These are phyloP conservation scores for Verticillium isaacii DNA, from an alignment of 2,329 filamentous ascomycete species.

Conservation along the genomic window DNA sequence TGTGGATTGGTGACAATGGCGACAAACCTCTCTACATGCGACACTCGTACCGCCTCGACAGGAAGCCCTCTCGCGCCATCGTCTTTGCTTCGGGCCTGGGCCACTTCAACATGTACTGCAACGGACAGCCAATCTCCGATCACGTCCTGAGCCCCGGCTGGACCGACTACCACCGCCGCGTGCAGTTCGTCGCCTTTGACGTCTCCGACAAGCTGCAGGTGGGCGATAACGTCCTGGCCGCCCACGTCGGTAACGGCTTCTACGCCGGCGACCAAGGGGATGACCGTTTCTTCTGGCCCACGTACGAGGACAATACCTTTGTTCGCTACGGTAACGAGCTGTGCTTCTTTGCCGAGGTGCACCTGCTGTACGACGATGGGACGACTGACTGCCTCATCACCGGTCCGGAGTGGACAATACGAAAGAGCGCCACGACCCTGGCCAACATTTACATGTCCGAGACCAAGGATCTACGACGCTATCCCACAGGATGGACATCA, in stretches of 20 bases:
- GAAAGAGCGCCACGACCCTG: constrained; percentile 31
- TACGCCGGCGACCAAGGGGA: constrained; percentile 35
- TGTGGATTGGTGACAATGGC: constrained; percentile 32
- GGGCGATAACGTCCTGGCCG: constrained; percentile 31
- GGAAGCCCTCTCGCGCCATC: constrained; percentile 25
- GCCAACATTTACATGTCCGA: constrained; percentile 36
- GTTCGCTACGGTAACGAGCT: constrained; percentile 31
- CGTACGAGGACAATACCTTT: constrained; percentile 35
- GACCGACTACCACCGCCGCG: constrained; percentile 33
- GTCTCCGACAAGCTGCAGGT: constrained; percentile 25
- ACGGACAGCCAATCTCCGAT: constrained; percentile 25
- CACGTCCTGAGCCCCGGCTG: constrained; percentile 33
- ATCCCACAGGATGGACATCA: constrained; percentile 28
- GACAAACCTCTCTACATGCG: constrained; percentile 35
- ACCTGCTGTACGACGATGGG: constrained; percentile 30
- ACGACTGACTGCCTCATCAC: constrained; percentile 27
- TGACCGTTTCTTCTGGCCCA: constrained; percentile 36
- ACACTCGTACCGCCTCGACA: constrained; percentile 21
- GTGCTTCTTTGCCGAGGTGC: constrained; percentile 33
- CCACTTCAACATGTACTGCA: constrained; percentile 32
- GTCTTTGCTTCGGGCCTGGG: constrained; percentile 32
- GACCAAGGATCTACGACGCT: constrained; percentile 27
- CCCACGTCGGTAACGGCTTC: constrained; percentile 37
- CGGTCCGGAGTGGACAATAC: constrained; percentile 29
- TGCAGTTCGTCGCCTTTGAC: constrained; percentile 38